Evolutionary conservation across 352 stramenopile species (phyloP).

Genomic region (Globisporangium carolinianum): DNA sequence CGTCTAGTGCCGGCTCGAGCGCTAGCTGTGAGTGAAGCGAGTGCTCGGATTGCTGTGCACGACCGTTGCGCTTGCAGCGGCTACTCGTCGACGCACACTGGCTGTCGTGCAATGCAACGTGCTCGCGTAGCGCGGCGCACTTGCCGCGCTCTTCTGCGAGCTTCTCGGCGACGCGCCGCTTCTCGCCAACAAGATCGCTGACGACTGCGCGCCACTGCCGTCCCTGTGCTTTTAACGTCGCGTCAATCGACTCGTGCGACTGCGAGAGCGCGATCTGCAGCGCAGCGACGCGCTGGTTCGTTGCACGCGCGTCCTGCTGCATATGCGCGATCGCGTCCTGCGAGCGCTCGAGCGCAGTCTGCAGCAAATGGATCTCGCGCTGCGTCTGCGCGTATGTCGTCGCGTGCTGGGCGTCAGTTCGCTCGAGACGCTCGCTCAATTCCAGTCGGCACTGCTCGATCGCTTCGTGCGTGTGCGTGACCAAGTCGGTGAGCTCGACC

Average conservation of each 20-base stretch:
- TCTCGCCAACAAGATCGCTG: slow-evolving; percentile 35
- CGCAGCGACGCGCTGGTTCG: slow-evolving; percentile 14
- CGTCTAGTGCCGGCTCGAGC: not conserved
- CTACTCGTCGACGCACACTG: not conserved
- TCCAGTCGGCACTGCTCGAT: slow-evolving; percentile 14
- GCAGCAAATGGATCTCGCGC: slow-evolving; percentile 13
- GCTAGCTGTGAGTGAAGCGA: not conserved
- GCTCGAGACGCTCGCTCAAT: slow-evolving; percentile 16
- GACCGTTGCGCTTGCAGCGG: not conserved
- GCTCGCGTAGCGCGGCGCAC: slow-evolving; percentile 32
- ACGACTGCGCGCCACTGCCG: slow-evolving; percentile 40
- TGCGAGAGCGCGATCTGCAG: slow-evolving; percentile 19
- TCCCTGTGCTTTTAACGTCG: slow-evolving; percentile 25
- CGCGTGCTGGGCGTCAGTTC: slow-evolving; percentile 12
- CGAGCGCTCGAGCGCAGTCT: slow-evolving; percentile 17
- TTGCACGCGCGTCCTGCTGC: slow-evolving; percentile 22
- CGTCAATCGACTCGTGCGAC: slow-evolving; percentile 25
- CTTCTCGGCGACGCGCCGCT: slow-evolving; percentile 31
- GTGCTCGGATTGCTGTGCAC: not conserved
- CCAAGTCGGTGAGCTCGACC: slow-evolving; percentile 30
- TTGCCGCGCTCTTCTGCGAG: slow-evolving; percentile 39
- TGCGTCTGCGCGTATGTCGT: slow-evolving; percentile 12
- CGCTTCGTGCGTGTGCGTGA: slow-evolving; percentile 28
- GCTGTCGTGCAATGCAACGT: slow-evolving; percentile 19
- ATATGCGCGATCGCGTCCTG: slow-evolving; percentile 16